A percentile compares a stretch with the other conserved stretches of the same genome.
These are phyloP conservation scores for Chalciporus sphaerocephalus DNA, from an alignment of 768 basidiomycete genomes.

Conservation along the genomic window DNA sequence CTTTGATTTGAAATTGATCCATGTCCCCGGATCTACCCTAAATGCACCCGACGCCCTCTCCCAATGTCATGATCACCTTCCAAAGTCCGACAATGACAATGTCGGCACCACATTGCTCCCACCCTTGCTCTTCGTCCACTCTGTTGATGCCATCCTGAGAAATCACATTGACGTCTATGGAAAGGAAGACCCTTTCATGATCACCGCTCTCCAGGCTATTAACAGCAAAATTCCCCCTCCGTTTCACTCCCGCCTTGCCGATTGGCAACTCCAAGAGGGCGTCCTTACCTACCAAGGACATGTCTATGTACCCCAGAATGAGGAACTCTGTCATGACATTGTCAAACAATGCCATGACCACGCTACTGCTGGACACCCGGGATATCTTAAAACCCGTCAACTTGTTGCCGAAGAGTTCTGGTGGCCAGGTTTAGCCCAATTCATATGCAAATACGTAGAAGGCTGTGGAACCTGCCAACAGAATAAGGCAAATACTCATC, in stretches of 20 bases:
- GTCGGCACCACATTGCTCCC: neutral
- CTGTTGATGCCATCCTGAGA: too few relatives aligned
- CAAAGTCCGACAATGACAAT: neutral
- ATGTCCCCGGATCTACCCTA: too few relatives aligned
- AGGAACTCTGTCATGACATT: neutral
- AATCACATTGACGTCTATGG: too few relatives aligned
- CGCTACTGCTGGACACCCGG: neutral
- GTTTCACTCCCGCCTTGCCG: neutral
- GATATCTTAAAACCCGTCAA: too few relatives aligned
- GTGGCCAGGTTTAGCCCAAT: neutral
- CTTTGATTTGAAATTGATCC: too few relatives aligned
- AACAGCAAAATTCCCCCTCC: neutral
- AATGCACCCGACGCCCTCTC: too few relatives aligned
- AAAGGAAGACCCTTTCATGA: too few relatives aligned
- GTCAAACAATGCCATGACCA: neutral
- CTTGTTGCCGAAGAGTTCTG: neutral
- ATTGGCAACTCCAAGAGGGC: neutral
- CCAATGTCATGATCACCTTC: too few relatives aligned
- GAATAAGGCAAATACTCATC: slow-evolving; percentile 1
- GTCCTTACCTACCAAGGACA: too few relatives aligned
- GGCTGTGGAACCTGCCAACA: neutral
- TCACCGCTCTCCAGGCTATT: too few relatives aligned
- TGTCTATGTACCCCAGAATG: too few relatives aligned
- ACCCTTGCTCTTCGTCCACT: neutral
- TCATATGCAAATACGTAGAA: neutral